phyloP scores from a whole-genome alignment of 73 alveolate genomes.

The Paramecium pentaurelia region DNA sequence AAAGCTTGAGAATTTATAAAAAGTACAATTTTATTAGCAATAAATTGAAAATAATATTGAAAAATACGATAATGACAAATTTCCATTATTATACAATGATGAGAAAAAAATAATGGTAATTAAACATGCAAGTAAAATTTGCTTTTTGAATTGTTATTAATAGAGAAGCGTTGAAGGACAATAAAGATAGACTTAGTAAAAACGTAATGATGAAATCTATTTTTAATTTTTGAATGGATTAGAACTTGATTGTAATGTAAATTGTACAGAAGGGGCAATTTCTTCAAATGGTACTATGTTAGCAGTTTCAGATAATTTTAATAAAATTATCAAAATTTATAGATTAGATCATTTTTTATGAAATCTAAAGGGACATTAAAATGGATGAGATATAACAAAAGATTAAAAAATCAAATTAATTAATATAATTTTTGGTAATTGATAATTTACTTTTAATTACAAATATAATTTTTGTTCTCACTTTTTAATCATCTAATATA shows the following conservation, averaged over 20 bases:
- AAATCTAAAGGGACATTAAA: too few relatives aligned
- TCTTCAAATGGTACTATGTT: neutral
- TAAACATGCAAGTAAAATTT: neutral
- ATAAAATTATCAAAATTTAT: neutral
- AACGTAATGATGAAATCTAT: too few relatives aligned
- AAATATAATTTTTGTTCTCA: too few relatives aligned
- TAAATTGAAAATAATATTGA: neutral
- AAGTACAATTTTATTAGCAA: neutral
- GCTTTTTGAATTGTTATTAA: neutral
- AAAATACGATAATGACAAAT: neutral
- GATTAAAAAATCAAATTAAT: too few relatives aligned
- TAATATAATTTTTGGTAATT: too few relatives aligned
- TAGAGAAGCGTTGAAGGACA: too few relatives aligned
- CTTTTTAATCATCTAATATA: too few relatives aligned
- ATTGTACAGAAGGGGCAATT: neutral
- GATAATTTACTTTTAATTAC: too few relatives aligned
- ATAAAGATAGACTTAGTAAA: too few relatives aligned
- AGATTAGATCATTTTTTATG: too few relatives aligned
- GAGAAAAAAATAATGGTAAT: neutral
- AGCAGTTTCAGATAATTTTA: neutral
- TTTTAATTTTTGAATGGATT: too few relatives aligned
- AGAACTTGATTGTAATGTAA: neutral
- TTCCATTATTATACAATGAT: neutral
- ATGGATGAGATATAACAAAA: too few relatives aligned
- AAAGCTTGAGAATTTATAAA: neutral